phyloP scores from a whole-genome alignment of 768 basidiomycete species.

The Boletus tylopilopsis region DNA sequence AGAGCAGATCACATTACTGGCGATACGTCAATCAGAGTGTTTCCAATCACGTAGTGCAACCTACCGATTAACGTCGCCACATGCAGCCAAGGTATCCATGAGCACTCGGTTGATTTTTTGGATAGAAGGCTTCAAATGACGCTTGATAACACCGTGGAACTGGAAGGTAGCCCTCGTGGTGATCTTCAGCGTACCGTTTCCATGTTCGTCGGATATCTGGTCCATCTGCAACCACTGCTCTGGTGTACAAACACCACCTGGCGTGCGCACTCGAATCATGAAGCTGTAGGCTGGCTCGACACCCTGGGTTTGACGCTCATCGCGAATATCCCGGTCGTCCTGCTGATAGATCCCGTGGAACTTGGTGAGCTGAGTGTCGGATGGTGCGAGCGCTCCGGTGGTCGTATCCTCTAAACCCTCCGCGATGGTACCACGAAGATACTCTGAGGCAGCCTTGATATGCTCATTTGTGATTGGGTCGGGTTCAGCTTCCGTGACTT shows the following conservation, averaged over 20 bases:
- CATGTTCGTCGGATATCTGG: constrained; percentile 94
- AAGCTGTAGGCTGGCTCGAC: constrained; percentile 95
- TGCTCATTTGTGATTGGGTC: constrained; percentile 99
- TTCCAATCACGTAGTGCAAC: constrained; percentile 11
- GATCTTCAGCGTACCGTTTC: constrained; percentile 91
- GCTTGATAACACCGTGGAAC: constrained; percentile 98
- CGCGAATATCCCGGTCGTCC: constrained; percentile 97
- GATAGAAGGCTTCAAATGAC: constrained; percentile 92
- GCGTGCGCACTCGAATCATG: constrained; percentile 98
- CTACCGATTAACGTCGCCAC: constrained; percentile 95
- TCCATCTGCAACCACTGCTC: constrained; percentile 95
- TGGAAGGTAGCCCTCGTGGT: constrained; percentile 99
- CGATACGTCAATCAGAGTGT: constrained; percentile 3
- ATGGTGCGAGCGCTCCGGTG: constrained; percentile 88
- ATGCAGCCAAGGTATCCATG: constrained; percentile 95
- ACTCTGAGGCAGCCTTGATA: constrained; percentile 95
- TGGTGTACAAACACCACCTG: constrained; percentile 90
- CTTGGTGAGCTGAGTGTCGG: constrained; percentile 94
- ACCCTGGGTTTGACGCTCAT: constrained; percentile 89
- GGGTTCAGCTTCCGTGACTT: constrained; percentile 89
- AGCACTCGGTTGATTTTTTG: constrained; percentile 90
- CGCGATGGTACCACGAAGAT: constrained; percentile 89
- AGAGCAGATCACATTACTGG: constrained; percentile 86
- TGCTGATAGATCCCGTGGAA: constrained; percentile 97
- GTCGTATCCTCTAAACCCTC: constrained; percentile 84